Percentiles rank a stretch among this genome's conserved stretches.
Evolutionary conservation across 208 protist species (phyloP).

Genomic region (Borovskyia barvae): DNA sequence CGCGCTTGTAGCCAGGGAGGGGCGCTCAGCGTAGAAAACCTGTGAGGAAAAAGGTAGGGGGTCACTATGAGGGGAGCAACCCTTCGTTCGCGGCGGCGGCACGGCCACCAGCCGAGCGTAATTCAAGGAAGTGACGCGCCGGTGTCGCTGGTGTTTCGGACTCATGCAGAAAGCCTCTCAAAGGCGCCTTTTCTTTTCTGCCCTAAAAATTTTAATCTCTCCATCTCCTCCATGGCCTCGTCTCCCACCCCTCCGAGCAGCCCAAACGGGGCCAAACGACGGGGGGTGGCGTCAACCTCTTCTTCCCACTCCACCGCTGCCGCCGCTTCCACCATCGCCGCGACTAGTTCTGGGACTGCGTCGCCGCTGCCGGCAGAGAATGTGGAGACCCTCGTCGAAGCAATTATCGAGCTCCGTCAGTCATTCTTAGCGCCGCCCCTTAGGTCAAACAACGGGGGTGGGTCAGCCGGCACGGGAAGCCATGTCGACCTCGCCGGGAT

Average conservation of each 20-base stretch:
- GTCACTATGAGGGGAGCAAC: conserved; percentile 30
- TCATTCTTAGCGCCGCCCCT: conserved; percentile 4
- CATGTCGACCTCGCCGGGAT: not conserved
- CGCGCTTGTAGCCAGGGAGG: too few relatives aligned
- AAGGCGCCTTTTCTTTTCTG: conserved; percentile 74
- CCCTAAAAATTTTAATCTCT: conserved; percentile 68
- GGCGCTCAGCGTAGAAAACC: too few relatives aligned
- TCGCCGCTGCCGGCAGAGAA: conserved; percentile 8
- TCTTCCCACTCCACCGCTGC: conserved; percentile 39
- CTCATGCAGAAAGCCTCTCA: conserved; percentile 55
- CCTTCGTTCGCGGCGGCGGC: conserved; percentile 43
- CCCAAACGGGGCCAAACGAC: too few relatives aligned
- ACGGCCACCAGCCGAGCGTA: conserved; percentile 25
- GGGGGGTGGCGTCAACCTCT: too few relatives aligned
- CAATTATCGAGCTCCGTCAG: conserved; percentile 48
- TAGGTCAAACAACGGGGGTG: not conserved
- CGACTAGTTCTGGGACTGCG: not conserved
- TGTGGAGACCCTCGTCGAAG: conserved; percentile 30
- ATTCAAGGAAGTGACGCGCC: conserved; percentile 42
- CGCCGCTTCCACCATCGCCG: not conserved
- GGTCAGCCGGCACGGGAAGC: not conserved
- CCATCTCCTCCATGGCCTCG: conserved; percentile 8
- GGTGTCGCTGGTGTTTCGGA: conserved; percentile 79
- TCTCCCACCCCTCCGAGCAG: too few relatives aligned
- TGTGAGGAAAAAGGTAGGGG: too few relatives aligned